These are phyloP conservation scores for Leccinum disarticulatum DNA, from an alignment of 768 basidiomycete genomes.

Conservation along the genomic window DNA sequence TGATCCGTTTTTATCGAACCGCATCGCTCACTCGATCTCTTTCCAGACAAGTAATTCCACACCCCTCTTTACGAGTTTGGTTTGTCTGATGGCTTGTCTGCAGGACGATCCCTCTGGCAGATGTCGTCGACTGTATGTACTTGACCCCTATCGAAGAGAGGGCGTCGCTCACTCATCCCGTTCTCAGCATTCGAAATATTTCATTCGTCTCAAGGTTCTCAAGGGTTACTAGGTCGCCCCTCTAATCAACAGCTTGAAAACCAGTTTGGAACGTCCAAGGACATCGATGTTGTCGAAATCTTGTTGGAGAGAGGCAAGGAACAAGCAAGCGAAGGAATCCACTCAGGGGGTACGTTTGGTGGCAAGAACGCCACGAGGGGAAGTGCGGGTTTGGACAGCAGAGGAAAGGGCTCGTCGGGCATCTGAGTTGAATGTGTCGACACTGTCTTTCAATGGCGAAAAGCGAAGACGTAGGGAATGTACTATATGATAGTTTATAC, in stretches of 20 bases:
- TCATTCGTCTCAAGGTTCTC: conserved; percentile 68
- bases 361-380: conserved; percentile 30
- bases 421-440: conserved; percentile 24
- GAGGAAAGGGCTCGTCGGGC: conserved; percentile 39
- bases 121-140: conserved; percentile 78
- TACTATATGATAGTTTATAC: no score
- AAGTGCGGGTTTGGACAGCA: conserved; percentile 39
- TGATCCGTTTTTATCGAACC: conserved; percentile 5
- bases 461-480: not conserved
- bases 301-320: conserved; percentile 66
- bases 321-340: conserved; percentile 51
- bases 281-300: conserved; percentile 57
- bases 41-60: conserved; percentile 62
- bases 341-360: conserved; percentile 12
- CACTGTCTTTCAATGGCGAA: not conserved
- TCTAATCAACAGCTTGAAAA: conserved; percentile 84
- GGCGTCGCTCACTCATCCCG: not conserved
- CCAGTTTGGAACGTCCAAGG: conserved; percentile 63
- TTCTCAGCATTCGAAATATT: conserved; percentile 67
- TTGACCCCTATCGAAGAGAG: not conserved
- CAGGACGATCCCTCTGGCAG: conserved; percentile 68
- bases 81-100: conserved; percentile 12
- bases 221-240: conserved; percentile 70
- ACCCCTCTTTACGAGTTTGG: not conserved
- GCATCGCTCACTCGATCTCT: conserved; percentile 14